phyloP scores from a whole-genome alignment of 2,329 filamentous ascomycete genomes.

The Pseudogymnoascus sp. region DNA sequence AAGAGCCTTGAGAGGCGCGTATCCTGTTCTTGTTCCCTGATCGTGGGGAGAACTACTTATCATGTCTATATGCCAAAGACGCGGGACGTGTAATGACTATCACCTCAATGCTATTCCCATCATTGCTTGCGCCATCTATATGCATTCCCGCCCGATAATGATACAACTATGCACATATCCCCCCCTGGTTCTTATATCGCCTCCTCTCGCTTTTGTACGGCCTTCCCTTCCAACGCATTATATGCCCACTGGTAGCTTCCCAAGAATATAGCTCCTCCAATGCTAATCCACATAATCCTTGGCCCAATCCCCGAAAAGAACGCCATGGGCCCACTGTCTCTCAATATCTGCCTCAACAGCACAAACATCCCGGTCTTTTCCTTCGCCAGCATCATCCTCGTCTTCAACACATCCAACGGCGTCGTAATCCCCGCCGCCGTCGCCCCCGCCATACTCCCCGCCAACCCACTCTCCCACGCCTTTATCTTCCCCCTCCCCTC shows the following conservation, averaged over 20 bases:
- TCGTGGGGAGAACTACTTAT: not conserved
- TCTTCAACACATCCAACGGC: slow-evolving; percentile 93
- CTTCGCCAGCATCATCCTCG: slow-evolving; percentile 82
- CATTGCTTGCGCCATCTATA: slow-evolving; percentile 17
- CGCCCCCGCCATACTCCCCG: slow-evolving; percentile 75
- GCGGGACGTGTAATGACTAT: not conserved
- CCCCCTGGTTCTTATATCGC: not conserved
- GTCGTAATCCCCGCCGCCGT: slow-evolving; percentile 84
- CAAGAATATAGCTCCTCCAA: slow-evolving; percentile 87
- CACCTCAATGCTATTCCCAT: slow-evolving; percentile 6
- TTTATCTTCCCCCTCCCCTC: slow-evolving; percentile 39
- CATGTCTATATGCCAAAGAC: not conserved
- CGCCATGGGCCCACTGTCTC: slow-evolving; percentile 52
- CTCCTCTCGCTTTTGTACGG: not conserved
- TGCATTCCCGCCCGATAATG: slow-evolving; percentile 12
- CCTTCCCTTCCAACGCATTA: slow-evolving; percentile 53
- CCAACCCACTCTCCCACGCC: slow-evolving; percentile 71
- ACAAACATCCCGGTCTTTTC: slow-evolving; percentile 50
- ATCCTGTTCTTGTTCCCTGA: not conserved
- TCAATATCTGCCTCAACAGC: slow-evolving; percentile 57
- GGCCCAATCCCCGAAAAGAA: slow-evolving; percentile 75
- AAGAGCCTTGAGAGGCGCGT: not conserved
- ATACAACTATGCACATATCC: not conserved
- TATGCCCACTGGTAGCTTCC: slow-evolving; percentile 87
- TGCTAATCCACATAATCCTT: slow-evolving; percentile 87